phyloP scores from a whole-genome alignment of 208 protist genomes.

The Acanthamoeba healyi region DNA sequence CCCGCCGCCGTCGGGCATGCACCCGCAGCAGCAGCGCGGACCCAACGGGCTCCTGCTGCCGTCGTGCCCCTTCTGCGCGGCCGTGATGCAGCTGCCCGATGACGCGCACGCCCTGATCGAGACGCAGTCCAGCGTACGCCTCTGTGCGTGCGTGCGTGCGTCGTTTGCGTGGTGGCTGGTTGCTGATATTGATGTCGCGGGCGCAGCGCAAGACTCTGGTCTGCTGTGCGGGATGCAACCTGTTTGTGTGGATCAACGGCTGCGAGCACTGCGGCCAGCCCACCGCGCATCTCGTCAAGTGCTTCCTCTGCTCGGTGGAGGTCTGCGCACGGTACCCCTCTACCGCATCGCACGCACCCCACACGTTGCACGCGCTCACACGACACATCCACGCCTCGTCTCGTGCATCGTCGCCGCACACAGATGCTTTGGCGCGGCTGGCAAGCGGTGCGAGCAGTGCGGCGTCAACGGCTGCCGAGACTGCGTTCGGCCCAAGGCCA shows the following conservation, averaged over 20 bases:
- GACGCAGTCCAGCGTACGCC: not conserved
- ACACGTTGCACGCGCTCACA: not conserved
- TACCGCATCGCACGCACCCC: no score
- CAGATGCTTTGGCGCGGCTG: not conserved
- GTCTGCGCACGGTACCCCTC: not conserved
- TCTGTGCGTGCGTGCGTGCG: not conserved
- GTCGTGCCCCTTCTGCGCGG: constrained; percentile 15
- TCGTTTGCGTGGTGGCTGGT: not conserved
- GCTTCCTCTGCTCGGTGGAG: not conserved
- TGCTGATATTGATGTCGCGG: not conserved
- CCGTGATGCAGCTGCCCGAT: not conserved
- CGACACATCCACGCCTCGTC: no score
- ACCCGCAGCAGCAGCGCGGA: not conserved
- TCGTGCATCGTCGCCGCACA: no score
- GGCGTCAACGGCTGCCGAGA: not conserved
- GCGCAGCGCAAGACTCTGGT: not conserved
- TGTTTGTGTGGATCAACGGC: constrained; percentile 24
- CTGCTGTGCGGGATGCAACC: not conserved
- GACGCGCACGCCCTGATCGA: not conserved
- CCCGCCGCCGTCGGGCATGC: not conserved
- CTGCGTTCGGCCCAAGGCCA: not conserved
- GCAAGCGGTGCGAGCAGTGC: not conserved
- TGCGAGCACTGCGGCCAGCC: not conserved
- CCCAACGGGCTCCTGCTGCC: not conserved
- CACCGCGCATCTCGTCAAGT: not conserved